Evolutionary conservation across 139 green algal species (phyloP), one percentile per base, ranked within the genome.

Genomic region (Chloropicon primus): DNA sequence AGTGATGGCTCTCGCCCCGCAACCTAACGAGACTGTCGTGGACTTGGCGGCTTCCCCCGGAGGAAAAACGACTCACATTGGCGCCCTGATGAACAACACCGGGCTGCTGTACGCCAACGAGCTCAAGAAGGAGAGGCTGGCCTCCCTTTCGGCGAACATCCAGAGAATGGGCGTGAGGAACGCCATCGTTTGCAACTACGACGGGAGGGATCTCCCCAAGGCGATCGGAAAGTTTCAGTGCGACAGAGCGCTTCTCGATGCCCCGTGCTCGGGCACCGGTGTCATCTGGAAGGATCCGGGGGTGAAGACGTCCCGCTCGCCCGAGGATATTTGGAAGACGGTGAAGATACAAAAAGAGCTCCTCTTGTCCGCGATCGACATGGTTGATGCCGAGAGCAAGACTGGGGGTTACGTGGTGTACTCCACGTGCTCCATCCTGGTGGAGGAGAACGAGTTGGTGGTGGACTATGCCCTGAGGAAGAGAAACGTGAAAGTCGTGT

Each of bases 371-470:
- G 96, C 96, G 27, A 97, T 99, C 27, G 96, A 99, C 87, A 82
- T 97, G 78, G 91, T 97, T 27, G 89, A 98, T 78, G 90, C 93
- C 1, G 83, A 85, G 29, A 90, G 78, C 77, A 91, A 93, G 80
- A 93, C 87, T 1, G 91, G 91, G 22, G 91, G 92, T 22, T 95
- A 90, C 78, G 71, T 89, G 5, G 85, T 98, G n/a, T 99, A 99
- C 87, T 97, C 90, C 73, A 99, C 95, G 22, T 99, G 95, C 88
- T 96, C 88, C 54, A 92, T 98, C 77, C 93, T 97, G 84, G 92
- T 98, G n/a, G 94, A 97, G 75, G 96, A 99, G 82, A 96, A 99
- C 76, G 96, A 99, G 77, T 92, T 91, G 28, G 93, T 99, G 10
- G 83, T 99, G 74, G 91, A 97, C 86, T 99, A 99, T 79, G 94